These are phyloP conservation scores for Diaporthe citriasiana DNA, from an alignment of 2,329 filamentous ascomycete genomes.

Conservation along the genomic window DNA sequence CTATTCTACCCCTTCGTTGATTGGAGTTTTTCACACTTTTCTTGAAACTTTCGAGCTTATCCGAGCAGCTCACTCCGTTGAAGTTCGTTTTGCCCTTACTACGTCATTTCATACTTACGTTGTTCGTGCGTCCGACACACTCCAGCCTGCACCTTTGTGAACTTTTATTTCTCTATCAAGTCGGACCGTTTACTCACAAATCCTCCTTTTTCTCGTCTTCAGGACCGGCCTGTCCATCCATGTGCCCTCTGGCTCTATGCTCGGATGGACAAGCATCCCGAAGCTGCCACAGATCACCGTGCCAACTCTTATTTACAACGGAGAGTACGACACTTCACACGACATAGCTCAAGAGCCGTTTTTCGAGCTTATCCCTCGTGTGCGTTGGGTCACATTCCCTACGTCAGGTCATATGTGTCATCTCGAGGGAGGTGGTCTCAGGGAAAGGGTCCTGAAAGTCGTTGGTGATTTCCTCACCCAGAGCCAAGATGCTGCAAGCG, in stretches of 20 bases:
- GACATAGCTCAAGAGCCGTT: constrained; percentile 41
- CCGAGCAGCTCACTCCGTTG: too few relatives aligned
- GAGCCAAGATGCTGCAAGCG: too few relatives aligned
- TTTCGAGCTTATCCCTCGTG: constrained; percentile 6
- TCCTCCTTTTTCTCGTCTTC: too few relatives aligned
- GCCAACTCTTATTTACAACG: constrained; percentile 47
- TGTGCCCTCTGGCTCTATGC: constrained; percentile 41
- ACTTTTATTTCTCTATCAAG: too few relatives aligned
- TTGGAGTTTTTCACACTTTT: neutral
- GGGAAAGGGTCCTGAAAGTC: constrained; percentile 18
- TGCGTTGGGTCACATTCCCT: constrained; percentile 7
- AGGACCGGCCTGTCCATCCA: too few relatives aligned
- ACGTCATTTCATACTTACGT: too few relatives aligned
- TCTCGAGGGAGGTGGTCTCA: neutral
- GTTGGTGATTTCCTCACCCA: constrained; percentile 2
- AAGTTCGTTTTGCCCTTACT: too few relatives aligned
- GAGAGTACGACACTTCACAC: constrained; percentile 48
- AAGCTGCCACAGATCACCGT: constrained; percentile 45
- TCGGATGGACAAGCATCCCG: constrained; percentile 43
- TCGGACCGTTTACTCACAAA: too few relatives aligned
- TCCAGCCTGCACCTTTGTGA: too few relatives aligned
- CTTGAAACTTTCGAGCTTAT: neutral
- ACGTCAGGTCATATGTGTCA: constrained; percentile 14
- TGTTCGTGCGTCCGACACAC: too few relatives aligned
- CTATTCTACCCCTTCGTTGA: neutral